Evolutionary conservation across 345 rosid species (phyloP).

Genomic region (Alliaria petiolata): DNA sequence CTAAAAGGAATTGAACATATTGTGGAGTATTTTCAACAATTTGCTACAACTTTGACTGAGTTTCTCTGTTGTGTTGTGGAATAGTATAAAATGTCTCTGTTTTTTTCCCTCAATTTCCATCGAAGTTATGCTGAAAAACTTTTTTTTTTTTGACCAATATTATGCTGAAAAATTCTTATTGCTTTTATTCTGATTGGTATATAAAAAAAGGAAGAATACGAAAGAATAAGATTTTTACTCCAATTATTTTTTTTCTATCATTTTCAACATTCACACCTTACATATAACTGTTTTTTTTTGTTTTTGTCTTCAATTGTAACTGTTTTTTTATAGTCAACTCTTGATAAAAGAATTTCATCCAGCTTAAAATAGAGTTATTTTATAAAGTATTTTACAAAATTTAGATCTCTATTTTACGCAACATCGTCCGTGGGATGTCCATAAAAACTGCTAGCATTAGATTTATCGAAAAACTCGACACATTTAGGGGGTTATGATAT

Average conservation of each 20-base stretch:
- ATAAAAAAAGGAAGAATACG: too few relatives aligned
- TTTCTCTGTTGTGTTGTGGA: not conserved
- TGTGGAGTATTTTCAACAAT: not conserved
- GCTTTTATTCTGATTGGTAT: too few relatives aligned
- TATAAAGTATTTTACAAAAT: not conserved
- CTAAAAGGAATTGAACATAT: not conserved
- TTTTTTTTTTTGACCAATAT: too few relatives aligned
- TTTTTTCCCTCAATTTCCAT: not conserved
- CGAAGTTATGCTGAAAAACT: too few relatives aligned
- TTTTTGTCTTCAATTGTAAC: not conserved
- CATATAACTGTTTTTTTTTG: too few relatives aligned
- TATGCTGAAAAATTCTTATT: too few relatives aligned
- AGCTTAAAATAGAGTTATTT: not conserved
- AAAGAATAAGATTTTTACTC: not conserved
- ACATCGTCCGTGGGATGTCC: not conserved
- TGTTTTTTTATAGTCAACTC: not conserved
- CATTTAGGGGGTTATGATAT: too few relatives aligned
- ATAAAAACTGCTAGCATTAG: not conserved
- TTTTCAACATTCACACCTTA: not conserved
- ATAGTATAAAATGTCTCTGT: not conserved
- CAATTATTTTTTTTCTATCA: not conserved
- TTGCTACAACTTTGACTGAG: not conserved
- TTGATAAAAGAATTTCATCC: not conserved
- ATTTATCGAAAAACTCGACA: not conserved
- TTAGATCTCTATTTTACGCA: not conserved